Evolutionary conservation across 352 stramenopile genomes (phyloP).

Genomic region (Phytophthora sp.): DNA sequence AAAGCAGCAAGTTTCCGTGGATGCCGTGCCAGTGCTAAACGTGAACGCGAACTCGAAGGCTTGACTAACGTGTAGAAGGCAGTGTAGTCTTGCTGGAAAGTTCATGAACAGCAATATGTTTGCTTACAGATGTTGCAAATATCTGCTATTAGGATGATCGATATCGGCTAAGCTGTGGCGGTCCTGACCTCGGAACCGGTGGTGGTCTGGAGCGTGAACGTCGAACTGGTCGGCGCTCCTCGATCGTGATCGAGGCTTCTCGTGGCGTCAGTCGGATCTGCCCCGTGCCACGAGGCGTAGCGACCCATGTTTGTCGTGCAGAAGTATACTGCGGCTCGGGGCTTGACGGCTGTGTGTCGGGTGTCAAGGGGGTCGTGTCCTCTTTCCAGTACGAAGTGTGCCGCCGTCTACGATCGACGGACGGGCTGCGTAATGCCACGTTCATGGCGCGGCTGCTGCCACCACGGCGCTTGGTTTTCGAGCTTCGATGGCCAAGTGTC

Average conservation of each 20-base stretch:
- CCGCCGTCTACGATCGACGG: slow-evolving; percentile 15
- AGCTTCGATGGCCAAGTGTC: slow-evolving; percentile 6
- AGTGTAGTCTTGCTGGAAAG: too few relatives aligned
- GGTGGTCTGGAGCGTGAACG: slow-evolving; percentile 9
- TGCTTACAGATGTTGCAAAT: neutral
- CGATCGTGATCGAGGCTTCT: slow-evolving; percentile 16
- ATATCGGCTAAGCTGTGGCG: slow-evolving; percentile 5
- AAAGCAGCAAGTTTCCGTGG: too few relatives aligned
- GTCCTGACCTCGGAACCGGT: neutral
- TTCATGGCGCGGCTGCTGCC: slow-evolving; percentile 14
- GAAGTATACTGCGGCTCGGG: slow-evolving; percentile 1
- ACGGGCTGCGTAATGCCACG: slow-evolving; percentile 7
- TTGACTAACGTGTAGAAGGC: too few relatives aligned
- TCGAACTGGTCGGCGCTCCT: slow-evolving; percentile 21
- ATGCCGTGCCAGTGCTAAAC: too few relatives aligned
- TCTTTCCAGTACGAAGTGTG: slow-evolving; percentile 6
- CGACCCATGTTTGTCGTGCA: slow-evolving; percentile 11
- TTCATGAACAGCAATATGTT: too few relatives aligned
- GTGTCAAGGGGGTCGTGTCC: slow-evolving; percentile 10
- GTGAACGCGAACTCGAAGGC: too few relatives aligned
- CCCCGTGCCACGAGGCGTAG: slow-evolving; percentile 14
- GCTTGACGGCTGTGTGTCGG: slow-evolving; percentile 18
- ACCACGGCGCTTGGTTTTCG: slow-evolving; percentile 3
- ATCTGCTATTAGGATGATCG: slow-evolving; percentile 7
- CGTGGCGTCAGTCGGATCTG: slow-evolving; percentile 19